Conservation (phyloP, 2,329 filamentous ascomycete species). For the Bipolaris bicolor region DNA sequence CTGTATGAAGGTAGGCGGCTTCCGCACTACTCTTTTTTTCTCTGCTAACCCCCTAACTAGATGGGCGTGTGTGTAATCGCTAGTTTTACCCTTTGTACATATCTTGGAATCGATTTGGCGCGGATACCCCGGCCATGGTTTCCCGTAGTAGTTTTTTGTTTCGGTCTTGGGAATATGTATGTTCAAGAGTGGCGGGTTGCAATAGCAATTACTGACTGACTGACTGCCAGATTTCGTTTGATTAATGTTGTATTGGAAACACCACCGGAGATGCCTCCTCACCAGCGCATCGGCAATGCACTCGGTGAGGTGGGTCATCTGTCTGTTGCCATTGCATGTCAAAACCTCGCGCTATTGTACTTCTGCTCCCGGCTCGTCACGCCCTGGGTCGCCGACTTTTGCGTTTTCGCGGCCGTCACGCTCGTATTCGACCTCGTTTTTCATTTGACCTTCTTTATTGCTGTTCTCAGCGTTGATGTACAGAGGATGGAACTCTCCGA, state of each 20-base stretch:
- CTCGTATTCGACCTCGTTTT: slow-evolving; percentile 79
- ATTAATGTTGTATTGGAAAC: slow-evolving; percentile 79
- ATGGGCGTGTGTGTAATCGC: slow-evolving; percentile 75
- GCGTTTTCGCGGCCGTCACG: slow-evolving; percentile 75
- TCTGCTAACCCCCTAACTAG: slow-evolving; percentile 32
- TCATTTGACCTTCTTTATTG: slow-evolving; percentile 78
- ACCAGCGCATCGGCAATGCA: slow-evolving; percentile 72
- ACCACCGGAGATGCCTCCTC: slow-evolving; percentile 70
- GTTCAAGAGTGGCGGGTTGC: slow-evolving; percentile 16
- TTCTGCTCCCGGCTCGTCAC: slow-evolving; percentile 70
- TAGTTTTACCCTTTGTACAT: slow-evolving; percentile 79
- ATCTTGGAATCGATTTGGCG: slow-evolving; percentile 76
- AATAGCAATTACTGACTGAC: slow-evolving; percentile 23
- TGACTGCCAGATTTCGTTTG: slow-evolving; percentile 65
- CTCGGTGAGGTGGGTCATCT: slow-evolving; percentile 75
- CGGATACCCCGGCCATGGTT: slow-evolving; percentile 76
- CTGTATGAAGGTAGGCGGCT: slow-evolving; percentile 61
- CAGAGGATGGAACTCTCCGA: slow-evolving; percentile 77
- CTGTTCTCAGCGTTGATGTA: slow-evolving; percentile 80
- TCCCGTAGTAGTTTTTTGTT: slow-evolving; percentile 75
- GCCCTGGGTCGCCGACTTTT: slow-evolving; percentile 75
- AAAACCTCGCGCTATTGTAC: slow-evolving; percentile 72
- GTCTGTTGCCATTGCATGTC: slow-evolving; percentile 69
- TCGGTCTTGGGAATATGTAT: slow-evolving; percentile 76
- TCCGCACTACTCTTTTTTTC: neutral